Evolutionary conservation across 345 rosid genomes (phyloP).

Genomic region (Camelina neglecta): DNA sequence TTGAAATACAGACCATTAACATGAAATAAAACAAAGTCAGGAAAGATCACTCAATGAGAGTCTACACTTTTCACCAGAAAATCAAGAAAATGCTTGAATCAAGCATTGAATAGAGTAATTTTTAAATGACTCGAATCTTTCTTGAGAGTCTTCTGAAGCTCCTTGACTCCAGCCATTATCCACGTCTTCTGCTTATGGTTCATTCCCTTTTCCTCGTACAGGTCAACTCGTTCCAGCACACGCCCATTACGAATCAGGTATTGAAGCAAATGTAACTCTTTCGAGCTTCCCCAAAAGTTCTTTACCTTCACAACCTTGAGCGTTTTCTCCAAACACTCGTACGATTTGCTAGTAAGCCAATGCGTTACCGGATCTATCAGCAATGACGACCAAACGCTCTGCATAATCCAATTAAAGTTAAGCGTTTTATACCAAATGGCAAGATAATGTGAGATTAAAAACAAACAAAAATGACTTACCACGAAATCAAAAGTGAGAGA

Average conservation of each 20-base stretch:
- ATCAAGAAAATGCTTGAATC: not conserved
- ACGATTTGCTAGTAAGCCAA: slow-evolving; percentile 22
- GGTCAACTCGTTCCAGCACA: slow-evolving; percentile 39
- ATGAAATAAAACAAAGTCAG: not conserved
- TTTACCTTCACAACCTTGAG: slow-evolving; percentile 50
- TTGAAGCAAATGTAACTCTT: slow-evolving; percentile 35
- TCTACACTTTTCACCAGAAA: not conserved
- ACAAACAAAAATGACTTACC: slow-evolving; percentile 30
- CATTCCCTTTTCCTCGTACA: slow-evolving; percentile 28
- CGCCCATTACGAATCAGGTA: slow-evolving; percentile 38
- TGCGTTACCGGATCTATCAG: not conserved
- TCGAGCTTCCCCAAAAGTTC: slow-evolving; percentile 32
- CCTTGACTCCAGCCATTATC: not conserved
- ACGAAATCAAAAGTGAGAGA: slow-evolving; percentile 49
- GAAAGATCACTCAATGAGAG: not conserved
- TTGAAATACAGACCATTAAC: not conserved
- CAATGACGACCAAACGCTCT: not conserved
- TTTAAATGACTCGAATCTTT: slow-evolving; percentile 13
- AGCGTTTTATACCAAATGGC: not conserved
- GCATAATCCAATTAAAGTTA: not conserved
- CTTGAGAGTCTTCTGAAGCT: not conserved
- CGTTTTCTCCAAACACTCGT: slow-evolving; percentile 35
- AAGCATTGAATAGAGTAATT: slow-evolving; percentile 19
- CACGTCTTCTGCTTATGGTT: not conserved
- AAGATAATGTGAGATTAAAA: not conserved